Base-by-base conservation (phyloP, 352 stramenopile genomes). In the Phytophthora ramorum region DNA sequence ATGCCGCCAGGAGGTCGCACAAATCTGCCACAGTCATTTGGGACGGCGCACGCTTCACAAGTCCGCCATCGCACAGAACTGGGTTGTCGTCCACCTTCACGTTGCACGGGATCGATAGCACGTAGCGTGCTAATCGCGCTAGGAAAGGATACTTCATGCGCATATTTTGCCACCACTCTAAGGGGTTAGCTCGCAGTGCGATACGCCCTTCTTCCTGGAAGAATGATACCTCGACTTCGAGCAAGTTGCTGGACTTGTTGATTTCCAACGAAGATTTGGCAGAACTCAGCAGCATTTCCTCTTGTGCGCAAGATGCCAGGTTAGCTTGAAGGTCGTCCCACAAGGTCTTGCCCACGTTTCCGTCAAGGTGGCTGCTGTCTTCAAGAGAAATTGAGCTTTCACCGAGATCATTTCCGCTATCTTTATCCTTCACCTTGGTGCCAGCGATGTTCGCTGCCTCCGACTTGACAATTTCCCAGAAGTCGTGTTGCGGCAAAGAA, bases 241-340 rank as follows among this genome's bases (percentile, higher is more conserved):
- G 56, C 48, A 91, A 66, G 44, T 91, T 93, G n/a, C 69, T 90
- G 4, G 83, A 91, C 59, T 91, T 91, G 12, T 73, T 79, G 9
- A 90, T 67, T 41, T 93, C 85, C 9, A 91, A 35, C 7, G 83
- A 75, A 10, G 85, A 83, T 68, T 91, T 93, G 19, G 82, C 75
- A 10, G 81, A 82, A 50, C 73, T 81, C 45, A 91, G 53, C n/a
- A 90, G 56, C 79, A 93, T 79, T 55, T 91, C 81, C 65, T 91
- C 85, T 58, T 93, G 79, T 3, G 81, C 85, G 56, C 82, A 91
- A 12, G 77, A 89, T 20, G 81, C 68, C 30, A 93, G 38, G 26
- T 90, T 93, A 8, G 85, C 85, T 61, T 93, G 85, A 7, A 93
- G 69, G 48, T 93, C 85, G 45, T 93, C 85, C 85, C 85, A 93